Base-by-base conservation (phyloP, 352 stramenopile genomes). In the Phytopythium delawarense region DNA sequence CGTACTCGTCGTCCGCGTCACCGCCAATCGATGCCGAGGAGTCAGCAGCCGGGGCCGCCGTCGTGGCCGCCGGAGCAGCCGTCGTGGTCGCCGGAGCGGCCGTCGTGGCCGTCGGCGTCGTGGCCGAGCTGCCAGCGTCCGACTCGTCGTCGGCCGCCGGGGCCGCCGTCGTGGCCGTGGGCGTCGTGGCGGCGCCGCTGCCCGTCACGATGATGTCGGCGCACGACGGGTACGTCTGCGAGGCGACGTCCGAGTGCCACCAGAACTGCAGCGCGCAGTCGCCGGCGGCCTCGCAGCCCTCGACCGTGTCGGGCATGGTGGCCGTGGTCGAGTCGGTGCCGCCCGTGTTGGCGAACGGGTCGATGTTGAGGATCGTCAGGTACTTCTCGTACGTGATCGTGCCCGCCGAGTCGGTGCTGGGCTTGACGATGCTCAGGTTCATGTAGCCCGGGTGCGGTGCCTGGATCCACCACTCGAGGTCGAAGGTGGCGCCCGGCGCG, bases 381-480 rank as follows among this genome's bases (percentile, higher is more conserved):
- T 74, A 66, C 12, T 57, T 67, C 37, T 82, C 63, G 71, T 87
- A 87, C 46, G 61, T 84, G 65, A 87, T 79, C 15, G 62, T 73
- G 40, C 76, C 76, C 4, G 55, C 63, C 1, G 68, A 57, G 23
- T 77, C 74, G 1, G 56, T 66, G 53, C 57, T 74, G 4, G 79
- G 77, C 57, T 84, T 85, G 51, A 87, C 66, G 37, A 89, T 75
- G 52, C 61, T 78, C 37, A 89, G 64, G 57, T 78, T 76, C 59
- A 81, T 72, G 53, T 58, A 76, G 15, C 79, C 75, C 4, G 77
- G 77, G 64, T 89, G 79, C 3, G 79, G 77, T 9, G 77, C 79
- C 66, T 81, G 62, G 61, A 89, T 83, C 11, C 49, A 71, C 57
- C 61, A 89, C 42, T 64, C 63, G 42, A 79, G 72, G 21, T 72